phyloP scores from a whole-genome alignment of 768 basidiomycete species.

The Cystofilobasidium ferigula region DNA sequence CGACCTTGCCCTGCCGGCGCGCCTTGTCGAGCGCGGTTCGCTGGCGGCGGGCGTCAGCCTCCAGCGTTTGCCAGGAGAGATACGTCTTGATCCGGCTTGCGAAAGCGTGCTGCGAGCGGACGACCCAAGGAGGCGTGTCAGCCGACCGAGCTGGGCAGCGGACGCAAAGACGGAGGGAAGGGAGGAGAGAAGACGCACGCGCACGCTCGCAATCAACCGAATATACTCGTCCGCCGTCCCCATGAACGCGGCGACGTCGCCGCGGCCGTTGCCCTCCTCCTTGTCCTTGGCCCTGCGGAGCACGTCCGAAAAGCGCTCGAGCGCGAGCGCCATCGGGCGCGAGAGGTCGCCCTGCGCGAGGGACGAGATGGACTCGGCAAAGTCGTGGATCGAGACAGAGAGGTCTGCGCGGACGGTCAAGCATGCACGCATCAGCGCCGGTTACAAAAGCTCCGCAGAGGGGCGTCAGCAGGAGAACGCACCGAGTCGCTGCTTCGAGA shows the following conservation, averaged over 20 bases:
- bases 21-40: conserved; percentile 71
- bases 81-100: conserved; percentile 73
- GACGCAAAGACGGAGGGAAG: neutral
- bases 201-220: conserved; percentile 74
- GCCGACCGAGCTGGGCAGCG: neutral
- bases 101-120: conserved; percentile 59
- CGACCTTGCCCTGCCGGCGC: conserved; percentile 61
- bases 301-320: conserved; percentile 62
- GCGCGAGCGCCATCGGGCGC: conserved; percentile 56
- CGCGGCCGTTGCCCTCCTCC: conserved; percentile 62
- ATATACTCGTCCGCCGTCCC: conserved; percentile 86
- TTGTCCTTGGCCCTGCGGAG: conserved; percentile 62
- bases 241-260: conserved; percentile 71
- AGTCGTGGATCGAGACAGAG: conserved; percentile 60
- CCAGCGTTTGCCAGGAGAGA: conserved; percentile 66
- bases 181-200: conserved; percentile 46
- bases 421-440: neutral
- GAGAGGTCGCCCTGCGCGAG: conserved; percentile 67
- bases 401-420: conserved; percentile 49
- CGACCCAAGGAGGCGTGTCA: neutral
- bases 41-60: conserved; percentile 59
- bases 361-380: conserved; percentile 58
- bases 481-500: conserved; percentile 75
- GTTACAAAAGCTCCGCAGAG: too few relatives aligned
- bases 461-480: conserved; percentile 29